phyloP scores from a whole-genome alignment of 2,329 filamentous ascomycete species.

The Teratosphaeriaceae sp. region DNA sequence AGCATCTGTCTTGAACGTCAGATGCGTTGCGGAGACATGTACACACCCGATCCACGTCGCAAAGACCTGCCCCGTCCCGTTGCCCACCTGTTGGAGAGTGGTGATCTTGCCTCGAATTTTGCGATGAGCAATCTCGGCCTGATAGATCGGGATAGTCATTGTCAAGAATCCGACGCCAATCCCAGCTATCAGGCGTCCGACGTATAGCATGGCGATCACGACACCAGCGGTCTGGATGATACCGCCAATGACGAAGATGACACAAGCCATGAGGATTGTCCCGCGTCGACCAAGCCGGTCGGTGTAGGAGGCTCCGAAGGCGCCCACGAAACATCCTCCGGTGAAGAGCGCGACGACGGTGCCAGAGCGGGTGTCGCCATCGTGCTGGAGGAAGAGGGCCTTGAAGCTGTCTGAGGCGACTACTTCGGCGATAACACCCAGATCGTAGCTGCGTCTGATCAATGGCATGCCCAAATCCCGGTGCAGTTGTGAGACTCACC shows the following conservation, averaged over 20 bases:
- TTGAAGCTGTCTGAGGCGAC: conserved; percentile 18
- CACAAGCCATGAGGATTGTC: conserved; percentile 61
- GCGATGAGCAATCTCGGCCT: conserved; percentile 59
- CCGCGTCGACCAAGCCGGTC: conserved; percentile 65
- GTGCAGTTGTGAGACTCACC: too few relatives aligned
- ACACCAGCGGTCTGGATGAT: conserved; percentile 19
- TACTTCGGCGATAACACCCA: conserved; percentile 23
- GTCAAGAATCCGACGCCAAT: conserved; percentile 42
- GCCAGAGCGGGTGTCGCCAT: conserved; percentile 14
- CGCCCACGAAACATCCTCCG: conserved; percentile 18
- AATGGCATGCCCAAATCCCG: too few relatives aligned
- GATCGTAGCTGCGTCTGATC: conserved; percentile 42
- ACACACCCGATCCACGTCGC: conserved; percentile 18
- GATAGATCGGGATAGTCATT: conserved; percentile 68
- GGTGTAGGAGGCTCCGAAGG: conserved; percentile 51
- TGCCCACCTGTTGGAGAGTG: conserved; percentile 19
- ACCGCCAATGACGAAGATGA: conserved; percentile 20
- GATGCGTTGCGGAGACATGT: too few relatives aligned
- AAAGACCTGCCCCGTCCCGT: conserved; percentile 16
- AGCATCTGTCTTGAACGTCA: too few relatives aligned
- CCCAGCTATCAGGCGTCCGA: conserved; percentile 17
- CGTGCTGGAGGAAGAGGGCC: conserved; percentile 12
- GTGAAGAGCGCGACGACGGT: conserved; percentile 20
- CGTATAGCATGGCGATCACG: conserved; percentile 16
- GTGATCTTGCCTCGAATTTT: conserved; percentile 20